phyloP scores from a whole-genome alignment of 2,329 filamentous ascomycete species.

The Cylindrodendrum hubeiense region DNA sequence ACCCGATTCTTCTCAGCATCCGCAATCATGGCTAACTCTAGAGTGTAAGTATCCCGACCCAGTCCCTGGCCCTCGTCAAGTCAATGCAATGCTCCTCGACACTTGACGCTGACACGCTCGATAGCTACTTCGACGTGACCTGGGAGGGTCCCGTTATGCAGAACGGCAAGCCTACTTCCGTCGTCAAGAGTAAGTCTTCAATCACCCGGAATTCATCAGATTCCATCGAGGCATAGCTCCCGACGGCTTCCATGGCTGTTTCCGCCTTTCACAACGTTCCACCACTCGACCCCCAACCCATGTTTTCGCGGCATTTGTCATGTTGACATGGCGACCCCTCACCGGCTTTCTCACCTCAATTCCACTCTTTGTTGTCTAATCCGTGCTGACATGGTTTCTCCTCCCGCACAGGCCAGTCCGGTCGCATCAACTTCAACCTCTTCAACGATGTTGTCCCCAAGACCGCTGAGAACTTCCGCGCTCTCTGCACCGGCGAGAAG shows the following conservation, averaged over 20 bases:
- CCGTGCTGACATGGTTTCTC: slow-evolving; percentile 34
- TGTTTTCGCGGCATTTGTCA: slow-evolving; percentile 26
- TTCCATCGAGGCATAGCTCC: slow-evolving; percentile 2
- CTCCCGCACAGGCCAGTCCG: slow-evolving; percentile 70
- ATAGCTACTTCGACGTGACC: slow-evolving; percentile 77
- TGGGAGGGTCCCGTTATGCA: slow-evolving; percentile 81
- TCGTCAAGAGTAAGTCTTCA: slow-evolving; percentile 69
- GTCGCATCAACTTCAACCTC: slow-evolving; percentile 90
- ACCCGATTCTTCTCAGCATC: slow-evolving; percentile 67
- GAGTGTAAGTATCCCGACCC: slow-evolving; percentile 66
- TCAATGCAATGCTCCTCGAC: not conserved
- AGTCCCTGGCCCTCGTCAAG: slow-evolving; percentile 15
- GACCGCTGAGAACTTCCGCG: slow-evolving; percentile 87
- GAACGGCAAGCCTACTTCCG: slow-evolving; percentile 65
- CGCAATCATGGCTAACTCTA: slow-evolving; percentile 75
- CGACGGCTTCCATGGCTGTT: not conserved
- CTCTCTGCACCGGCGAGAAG: slow-evolving; percentile 84
- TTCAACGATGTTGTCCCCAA: slow-evolving; percentile 89
- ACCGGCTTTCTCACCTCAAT: slow-evolving; percentile 2
- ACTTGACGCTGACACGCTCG: slow-evolving; percentile 36
- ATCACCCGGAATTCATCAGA: slow-evolving; percentile 13
- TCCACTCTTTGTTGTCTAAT: slow-evolving; percentile 3
- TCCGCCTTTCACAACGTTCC: not conserved
- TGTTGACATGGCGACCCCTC: slow-evolving; percentile 12
- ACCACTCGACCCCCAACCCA: not conserved